Evolutionary conservation across 75 land plant species (phyloP), one percentile per base, ranked within the genome.

Genomic region (Pseudotsuga menziesii): DNA sequence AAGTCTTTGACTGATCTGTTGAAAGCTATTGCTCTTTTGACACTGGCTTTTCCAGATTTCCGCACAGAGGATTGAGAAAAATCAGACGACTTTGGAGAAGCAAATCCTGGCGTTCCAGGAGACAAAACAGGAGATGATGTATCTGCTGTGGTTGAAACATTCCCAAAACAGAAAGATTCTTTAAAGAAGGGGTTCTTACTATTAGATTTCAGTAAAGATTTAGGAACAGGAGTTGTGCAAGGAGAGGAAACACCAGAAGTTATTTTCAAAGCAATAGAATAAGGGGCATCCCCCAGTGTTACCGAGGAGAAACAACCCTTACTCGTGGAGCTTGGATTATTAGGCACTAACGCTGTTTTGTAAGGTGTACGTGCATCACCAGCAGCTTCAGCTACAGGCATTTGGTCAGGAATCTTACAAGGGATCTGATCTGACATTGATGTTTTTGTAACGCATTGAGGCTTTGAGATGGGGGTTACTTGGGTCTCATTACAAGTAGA

Each of bases 41-140:
- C 29, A 4, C 25, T 72, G n/a, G 57, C 41, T 9, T 7, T 3
- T 72, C 22, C 25, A 72, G 16, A 48, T 44, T 54, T 48, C 74
- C n/a, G 25, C 26, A n/a, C 56, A 0, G 57, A 52, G 27, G 3
- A 54, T 54, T 52, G 9, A 54, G 56, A 72, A 54, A 54, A 23
- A 23, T 44, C 5, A n/a, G 74, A 22, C 44, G 16, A 48, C 23
- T 72, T 26, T 72, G 74, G 74, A 72, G 74, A 72, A 52, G 56
- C 74, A 44, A 72, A 72, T 20, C 56, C 20, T 22, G 20, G 17
- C 17, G 57, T n/a, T 72, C 44, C n/a, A 54, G 56, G 74, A 48
- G 57, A 72, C 4, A 9, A 48, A 52, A 52, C 25, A 2, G 29
- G 69, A 15, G 69, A 2, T 17, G 17, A 15, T 32, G 39, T 20